Base-by-base conservation (phyloP, 768 basidiomycete genomes). In the Auricularia auricula-judae region DNA sequence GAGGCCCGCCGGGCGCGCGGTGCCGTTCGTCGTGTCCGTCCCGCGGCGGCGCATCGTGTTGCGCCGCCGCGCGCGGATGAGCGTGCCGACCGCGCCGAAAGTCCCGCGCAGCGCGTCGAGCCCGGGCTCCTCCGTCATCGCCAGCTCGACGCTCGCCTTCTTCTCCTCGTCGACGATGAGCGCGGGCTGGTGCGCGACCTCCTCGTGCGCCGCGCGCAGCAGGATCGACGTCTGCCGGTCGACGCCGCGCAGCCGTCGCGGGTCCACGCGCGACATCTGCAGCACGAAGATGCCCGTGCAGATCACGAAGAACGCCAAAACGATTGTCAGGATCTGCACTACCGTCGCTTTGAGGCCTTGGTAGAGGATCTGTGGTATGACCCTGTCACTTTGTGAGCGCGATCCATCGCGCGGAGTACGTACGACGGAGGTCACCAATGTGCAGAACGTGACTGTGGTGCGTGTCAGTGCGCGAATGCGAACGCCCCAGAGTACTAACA, bases 191-290 rank as follows among this genome's bases (percentile, higher is more conserved):
- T 76, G 72, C 54, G 77, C 76, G 18, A 75, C 73, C 7, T 74
- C 72, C 47, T 72, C 68, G n/a, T 71, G 70, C 2, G 76, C 68
- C 21, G 80, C 80, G 53, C 74, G 69, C 51, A 82, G 73, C 33
- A 82, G 72, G 29, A 81, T 74, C 0, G 79, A 79, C 4, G 77
- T 75, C 43, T 74, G 69, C 18, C 79, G 71, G 66, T 81, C 81
- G 35, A 82, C 74, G 60, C 72, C 70, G 36, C 67, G 66, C 62
- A 80, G 72, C 16, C 71, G 67, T 36, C 74, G 72, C 18, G 81
- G 80, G 63, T 82, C 80, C 65, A 81, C 76, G 68, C 74, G 72
- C 44, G 68, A 71, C 68, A 78, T 74, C 66, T 82, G 81, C 2
- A 82, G 72, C 18, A 82, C 71, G 4, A 77, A 77, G 65, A 81